Evolutionary conservation across 805 yeast genomes (phyloP), one percentile per base, ranked within the genome.

Genomic region (Ogataea nitratoaversa): DNA sequence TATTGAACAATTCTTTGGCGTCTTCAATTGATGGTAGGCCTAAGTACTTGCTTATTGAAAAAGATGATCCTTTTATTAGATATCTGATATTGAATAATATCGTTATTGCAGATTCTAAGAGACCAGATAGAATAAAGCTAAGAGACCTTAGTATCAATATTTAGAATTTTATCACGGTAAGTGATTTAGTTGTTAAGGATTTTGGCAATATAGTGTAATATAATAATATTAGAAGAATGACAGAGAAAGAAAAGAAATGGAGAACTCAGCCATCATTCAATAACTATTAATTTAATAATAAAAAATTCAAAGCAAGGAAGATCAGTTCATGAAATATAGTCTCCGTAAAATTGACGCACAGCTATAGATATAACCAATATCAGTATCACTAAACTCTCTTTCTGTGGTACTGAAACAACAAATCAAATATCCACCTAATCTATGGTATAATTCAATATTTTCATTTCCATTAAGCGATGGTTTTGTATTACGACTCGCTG

Each of bases 351-450:
- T 57, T 35, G 74, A 63, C 2, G 74, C 70, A 43, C 71, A 66
- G 22, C 68, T 68, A 44, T 67, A 74, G 2, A 76, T 66, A 29
- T 65, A 63, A 29, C 76, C 73, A 20, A 77, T 60, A 27, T 64
- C 62, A 1, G 57, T 63, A 3, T 63, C 66, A n/a, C 56, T 46
- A 25, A 70, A 56, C 3, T 44, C 54, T 16, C 57, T 57, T 11
- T 46, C 47, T 0, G 51, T 44, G 31, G 65, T 62, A 43, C 60
- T 67, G 52, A 77, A 76, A 3, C 68, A 65, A 5, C 70, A 71
- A 36, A 79, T 62, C 36, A 78, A 44, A 47, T 65, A 78, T 0
- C 83, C 83, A 2, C 79, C 79, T 2, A 75, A 63, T 46, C 74
- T 65, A 42, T 71, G 63, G 45, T 65, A 71, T 8, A 76, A 62